Percentiles rank a stretch among this genome's conserved stretches.
phyloP scores from a whole-genome alignment of 305 asterid genomes.

The Rubia tinctorum region DNA sequence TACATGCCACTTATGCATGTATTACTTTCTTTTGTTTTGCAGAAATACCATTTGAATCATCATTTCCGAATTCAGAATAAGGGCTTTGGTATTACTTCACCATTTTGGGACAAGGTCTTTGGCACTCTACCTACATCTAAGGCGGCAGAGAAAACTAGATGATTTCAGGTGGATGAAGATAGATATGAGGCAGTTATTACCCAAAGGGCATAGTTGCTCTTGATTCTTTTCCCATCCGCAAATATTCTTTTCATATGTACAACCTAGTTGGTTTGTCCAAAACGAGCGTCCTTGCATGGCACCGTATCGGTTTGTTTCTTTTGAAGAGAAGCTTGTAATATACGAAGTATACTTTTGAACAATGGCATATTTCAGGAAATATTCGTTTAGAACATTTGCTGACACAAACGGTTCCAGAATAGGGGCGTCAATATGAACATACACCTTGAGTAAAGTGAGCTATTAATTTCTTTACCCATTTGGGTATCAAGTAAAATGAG shows the following conservation, averaged over 20 bases:
- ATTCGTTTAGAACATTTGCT: background rate
- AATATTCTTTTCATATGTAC: constrained; percentile 3
- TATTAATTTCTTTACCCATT: no score
- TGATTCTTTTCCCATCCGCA: background rate
- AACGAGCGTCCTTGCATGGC: background rate
- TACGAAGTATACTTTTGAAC: background rate
- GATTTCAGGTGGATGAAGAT: constrained; percentile 6
- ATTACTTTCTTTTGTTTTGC: constrained; percentile 27
- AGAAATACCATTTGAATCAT: constrained; percentile 93
- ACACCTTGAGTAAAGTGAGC: no score
- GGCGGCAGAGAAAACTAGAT: constrained; percentile 46
- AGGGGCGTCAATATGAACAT: no score
- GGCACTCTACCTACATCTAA: constrained; percentile 74
- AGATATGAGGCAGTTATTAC: background rate
- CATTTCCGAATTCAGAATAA: constrained; percentile 85
- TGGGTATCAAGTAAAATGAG: no score
- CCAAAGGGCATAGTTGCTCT: background rate
- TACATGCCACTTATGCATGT: constrained; percentile 11
- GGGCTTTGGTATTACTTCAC: constrained; percentile 91
- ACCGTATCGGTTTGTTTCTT: background rate
- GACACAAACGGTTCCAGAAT: background rate
- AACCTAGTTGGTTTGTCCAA: background rate
- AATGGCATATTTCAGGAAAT: background rate
- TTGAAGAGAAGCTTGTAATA: background rate
- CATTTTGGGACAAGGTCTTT: constrained; percentile 86